Evolutionary conservation across 164 flowering plant species (phyloP), one percentile per base, ranked within the genome.

Genomic region (Aristolochia fimbriata): DNA sequence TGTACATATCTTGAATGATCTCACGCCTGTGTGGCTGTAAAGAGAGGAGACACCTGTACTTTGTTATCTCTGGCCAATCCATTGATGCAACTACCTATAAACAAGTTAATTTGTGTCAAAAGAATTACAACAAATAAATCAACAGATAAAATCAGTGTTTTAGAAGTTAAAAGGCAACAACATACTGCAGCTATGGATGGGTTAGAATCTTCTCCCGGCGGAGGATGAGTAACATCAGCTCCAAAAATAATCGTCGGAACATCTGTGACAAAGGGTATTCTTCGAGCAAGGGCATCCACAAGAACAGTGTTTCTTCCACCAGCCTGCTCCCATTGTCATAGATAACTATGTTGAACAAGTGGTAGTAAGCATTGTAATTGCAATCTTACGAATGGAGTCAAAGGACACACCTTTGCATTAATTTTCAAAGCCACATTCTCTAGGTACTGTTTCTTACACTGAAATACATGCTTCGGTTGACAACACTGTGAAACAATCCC

Each of bases 131-230:
- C 9, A 37, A 37, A 37, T 37, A 49, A 49, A 17, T 49, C 52
- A 49, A 20, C 19, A 49, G 19, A 49, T 49, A 49, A 6, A 17
- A 2, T 4, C 14, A 4, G 30, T 17, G 19, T 12, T 20, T 49
- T 5, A 12, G 8, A 37, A 2, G 27, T 23, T 25, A 5, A 22
- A 23, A 1, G 57, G 13, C 16, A 17, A 52, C 72, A 20, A 52
- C 72, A 20, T 68, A 83, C 88, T 7, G 85, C 88, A 15, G 88
- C 85, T n/a, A 83, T 83, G 5, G 88, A 83, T 8, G 85, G 82
- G 27, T 76, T 71, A 19, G 80, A 69, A 60, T 79, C 85, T 15
- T 81, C 85, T 11, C 88, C 85, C 0, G 85, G 79, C 5, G 48
- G 58, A 1, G 85, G 85, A 65, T 83, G 88, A 0, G 85, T 83